Base-by-base conservation (phyloP, 441 rosid genomes). In the Gossypium armourianum region DNA sequence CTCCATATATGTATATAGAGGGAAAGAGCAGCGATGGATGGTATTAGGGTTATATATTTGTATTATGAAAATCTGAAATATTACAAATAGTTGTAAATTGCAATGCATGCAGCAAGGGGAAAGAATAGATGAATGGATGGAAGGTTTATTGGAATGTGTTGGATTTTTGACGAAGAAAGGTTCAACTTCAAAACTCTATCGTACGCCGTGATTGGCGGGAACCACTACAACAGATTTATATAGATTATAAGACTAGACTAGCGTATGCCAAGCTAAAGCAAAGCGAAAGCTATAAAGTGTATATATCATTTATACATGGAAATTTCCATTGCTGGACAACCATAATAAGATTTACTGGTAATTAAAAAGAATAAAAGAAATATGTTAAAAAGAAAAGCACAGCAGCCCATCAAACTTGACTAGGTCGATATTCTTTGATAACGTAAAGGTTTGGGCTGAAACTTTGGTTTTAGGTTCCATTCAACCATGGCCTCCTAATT, bases 171-270 rank as follows among this genome's bases (percentile, higher is more conserved):
- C 5, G 64, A 32, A 50, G 74, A 71, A 71, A 66, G 23, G 24
- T 76, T 76, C 79, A 72, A 76, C 72, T 76, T 76, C 79, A 72
- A 76, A 76, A 6, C 16, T 29, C 45, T 36, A 36, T 36, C 45
- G 45, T 36, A 8, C 3, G 64, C 65, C 79, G 76, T 10, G 7
- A 62, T 53, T 19, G 70, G 76, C 70, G 79, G 57, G 72, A 72
- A 40, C 1, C 2, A 67, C 29, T 13, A 59, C 28, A 70, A 16
- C 8, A 63, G 17, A 43, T 23, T 43, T 40, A 36, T 36, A 36
- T 8, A 36, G 45, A 1, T 2, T 8, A 36, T 36, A 36, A 36
- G 45, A 36, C 45, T 36, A 36, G 12, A 36, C 2, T 36, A 7
- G 45, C 45, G 45, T 36, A 36, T 36, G 45, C 12, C 45, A 36